Base-by-base conservation (phyloP, 768 basidiomycete species). In the Clathrus columnatus region DNA sequence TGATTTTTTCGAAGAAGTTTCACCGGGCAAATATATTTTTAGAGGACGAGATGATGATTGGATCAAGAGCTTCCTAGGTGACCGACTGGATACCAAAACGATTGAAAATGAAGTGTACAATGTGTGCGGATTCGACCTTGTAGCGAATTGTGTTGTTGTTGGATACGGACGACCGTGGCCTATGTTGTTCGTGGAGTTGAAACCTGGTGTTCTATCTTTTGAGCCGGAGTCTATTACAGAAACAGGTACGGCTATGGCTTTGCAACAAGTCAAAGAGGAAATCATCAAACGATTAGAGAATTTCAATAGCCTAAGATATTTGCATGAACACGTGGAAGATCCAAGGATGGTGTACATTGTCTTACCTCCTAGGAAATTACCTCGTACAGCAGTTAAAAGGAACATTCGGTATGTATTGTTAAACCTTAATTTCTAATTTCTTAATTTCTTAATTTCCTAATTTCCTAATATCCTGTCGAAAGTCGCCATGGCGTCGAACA, bases 101-200 rank as follows among this genome's bases (percentile, higher is more conserved):
- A 70, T 71, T 41, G 70, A 71, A 52, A 69, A 72, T 51, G 65
- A 69, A 42, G 59, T 67, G 5, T 48, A 64, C 24, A 56, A 57
- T 21, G 62, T 59, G 1, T 70, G 69, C 50, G 58, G 60, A 1
- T 2, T 16, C 42, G 67, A 68, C 55, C 43, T 70, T 17, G 64
- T 70, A 0, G 60, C 58, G 17, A 68, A 67, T 55, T 67, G 65
- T 48, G 64, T 65, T 14, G 67, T 68, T 10, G 68, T 69, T 11
- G 70, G 70, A 2, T 65, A 72, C 32, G 64, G 67, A 54, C 63
- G 64, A 49, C 64, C 67, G 2, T 58, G 56, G 4, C 55, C 66
- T 3, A 61, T 68, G 0, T 62, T 71, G 4, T 63, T 71, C 17
- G 62, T 68, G 5, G 69, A 71, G 54, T 64, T 32, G 30, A 32